Evolutionary conservation across 2,329 filamentous ascomycete species (phyloP), one percentile per base, ranked within the genome.

Genomic region (Apiospora phragmitis): DNA sequence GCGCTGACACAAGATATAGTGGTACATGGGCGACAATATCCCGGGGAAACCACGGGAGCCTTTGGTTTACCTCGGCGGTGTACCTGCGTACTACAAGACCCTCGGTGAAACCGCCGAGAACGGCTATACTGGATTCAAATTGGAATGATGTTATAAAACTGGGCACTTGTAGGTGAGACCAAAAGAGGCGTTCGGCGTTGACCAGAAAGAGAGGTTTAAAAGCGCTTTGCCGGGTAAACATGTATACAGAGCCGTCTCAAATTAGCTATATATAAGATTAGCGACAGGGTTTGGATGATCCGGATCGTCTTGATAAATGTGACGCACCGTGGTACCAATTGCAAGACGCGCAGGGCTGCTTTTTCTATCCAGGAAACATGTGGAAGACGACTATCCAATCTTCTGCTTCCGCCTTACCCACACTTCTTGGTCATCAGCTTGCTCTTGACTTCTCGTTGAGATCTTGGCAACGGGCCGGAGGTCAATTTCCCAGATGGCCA

Each of bases 401-500:
- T 78, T 77, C 68, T 80, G 78, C 70, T 78, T 80, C 67, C 76
- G 75, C 68, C 79, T 75, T 12, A 80, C 71, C 79, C 79, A 80
- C 55, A 80, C 76, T 65, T 75, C 72, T 32, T 73, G 72, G 59
- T 74, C 71, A 32, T 71, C 70, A 16, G 16, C 43, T 18, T 65
- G 47, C 6, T 35, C 32, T 18, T 41, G 49, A 6, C 32, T 26
- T 42, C 62, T 71, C 14, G 29, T 32, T 35, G 68, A n/a, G 21
- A 49, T 68, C 18, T 18, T 62, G 14, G 71, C 29, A 16, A 49
- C 26, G 26, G 76, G 74, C 24, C 89, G 83, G 12, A 90, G 68
- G 71, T 93, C 84, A 0, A 91, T 85, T 73, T 93, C 90, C 90
- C 90, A 93, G 0, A 91, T 80, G 29, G 85, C 85, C 12, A 93